A percentile compares a stretch with the other conserved stretches of the same genome.
Conservation (phyloP, 176 grass and related monocot species). For the Avena sativa region DNA sequence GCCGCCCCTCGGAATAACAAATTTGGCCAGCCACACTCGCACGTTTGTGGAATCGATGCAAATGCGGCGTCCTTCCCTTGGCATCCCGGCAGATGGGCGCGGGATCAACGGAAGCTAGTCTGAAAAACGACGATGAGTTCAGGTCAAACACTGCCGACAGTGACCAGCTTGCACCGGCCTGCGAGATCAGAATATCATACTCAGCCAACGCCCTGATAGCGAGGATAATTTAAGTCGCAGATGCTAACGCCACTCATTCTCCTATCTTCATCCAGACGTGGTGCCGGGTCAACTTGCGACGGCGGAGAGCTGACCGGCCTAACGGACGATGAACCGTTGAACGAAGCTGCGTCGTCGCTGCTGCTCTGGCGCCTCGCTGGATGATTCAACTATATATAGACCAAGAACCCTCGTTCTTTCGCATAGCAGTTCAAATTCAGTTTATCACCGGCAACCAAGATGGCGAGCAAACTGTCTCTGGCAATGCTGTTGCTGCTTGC, state of each 20-base stretch:
- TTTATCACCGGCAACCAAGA: neutral
- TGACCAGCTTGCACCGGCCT: neutral
- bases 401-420: neutral
- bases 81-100: neutral
- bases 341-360: conserved; percentile 14
- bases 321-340: neutral
- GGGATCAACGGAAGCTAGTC: conserved; percentile 9
- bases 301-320: conserved; percentile 6
- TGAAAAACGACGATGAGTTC: conserved; percentile 27
- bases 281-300: conserved; percentile 35
- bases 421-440: neutral
- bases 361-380: neutral
- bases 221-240: conserved; percentile 19
- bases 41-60: neutral
- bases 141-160: conserved; percentile 44
- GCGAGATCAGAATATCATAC: conserved; percentile 18
- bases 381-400: conserved; percentile 46
- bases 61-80: no score
- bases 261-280: conserved; percentile 4
- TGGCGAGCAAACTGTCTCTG: conserved; percentile 2
- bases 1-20: conserved; percentile 4
- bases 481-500: neutral
- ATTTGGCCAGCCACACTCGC: neutral
- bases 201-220: neutral
- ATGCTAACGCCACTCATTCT: conserved; percentile 21